Evolutionary conservation across 169 alveolate genomes (phyloP).

Genomic region (Plasmodium yoelii): DNA sequence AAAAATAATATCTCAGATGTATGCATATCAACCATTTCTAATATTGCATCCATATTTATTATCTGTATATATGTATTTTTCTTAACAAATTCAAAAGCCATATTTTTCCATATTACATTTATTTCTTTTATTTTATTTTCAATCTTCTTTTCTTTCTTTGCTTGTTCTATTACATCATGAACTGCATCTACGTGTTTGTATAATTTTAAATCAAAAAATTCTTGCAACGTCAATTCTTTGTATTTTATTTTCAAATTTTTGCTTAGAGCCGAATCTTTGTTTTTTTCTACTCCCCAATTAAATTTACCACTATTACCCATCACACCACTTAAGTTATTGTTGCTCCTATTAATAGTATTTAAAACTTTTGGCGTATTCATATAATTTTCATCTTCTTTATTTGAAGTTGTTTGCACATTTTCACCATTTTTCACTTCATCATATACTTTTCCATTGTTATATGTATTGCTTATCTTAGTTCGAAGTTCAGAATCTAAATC

Average conservation of each 20-base stretch:
- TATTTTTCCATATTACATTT: constrained; percentile 92
- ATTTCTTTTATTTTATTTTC: constrained; percentile 93
- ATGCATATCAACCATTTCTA: constrained; percentile 90
- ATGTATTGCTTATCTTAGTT: too few species aligned
- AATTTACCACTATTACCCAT: background rate
- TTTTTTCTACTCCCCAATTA: background rate
- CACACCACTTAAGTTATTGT: background rate
- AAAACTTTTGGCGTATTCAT: too few species aligned
- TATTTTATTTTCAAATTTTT: constrained; percentile 89
- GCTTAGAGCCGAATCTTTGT: background rate
- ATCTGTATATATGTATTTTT: constrained; percentile 90
- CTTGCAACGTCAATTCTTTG: constrained; percentile 94
- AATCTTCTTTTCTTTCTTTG: constrained; percentile 95
- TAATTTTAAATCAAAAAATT: constrained; percentile 91
- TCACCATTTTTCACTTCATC: too few species aligned
- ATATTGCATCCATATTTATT: constrained; percentile 91
- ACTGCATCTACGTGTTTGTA: constrained; percentile 94
- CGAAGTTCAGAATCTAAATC: too few species aligned
- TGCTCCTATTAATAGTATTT: background rate
- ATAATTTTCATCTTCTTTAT: too few species aligned
- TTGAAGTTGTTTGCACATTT: too few species aligned
- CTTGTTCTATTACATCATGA: constrained; percentile 94
- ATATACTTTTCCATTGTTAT: background rate
- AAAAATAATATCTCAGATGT: constrained; percentile 84
- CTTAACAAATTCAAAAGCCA: constrained; percentile 90